These are phyloP conservation scores for Penicillium nordicum DNA, from an alignment of 2,329 filamentous ascomycete species.

Conservation along the genomic window DNA sequence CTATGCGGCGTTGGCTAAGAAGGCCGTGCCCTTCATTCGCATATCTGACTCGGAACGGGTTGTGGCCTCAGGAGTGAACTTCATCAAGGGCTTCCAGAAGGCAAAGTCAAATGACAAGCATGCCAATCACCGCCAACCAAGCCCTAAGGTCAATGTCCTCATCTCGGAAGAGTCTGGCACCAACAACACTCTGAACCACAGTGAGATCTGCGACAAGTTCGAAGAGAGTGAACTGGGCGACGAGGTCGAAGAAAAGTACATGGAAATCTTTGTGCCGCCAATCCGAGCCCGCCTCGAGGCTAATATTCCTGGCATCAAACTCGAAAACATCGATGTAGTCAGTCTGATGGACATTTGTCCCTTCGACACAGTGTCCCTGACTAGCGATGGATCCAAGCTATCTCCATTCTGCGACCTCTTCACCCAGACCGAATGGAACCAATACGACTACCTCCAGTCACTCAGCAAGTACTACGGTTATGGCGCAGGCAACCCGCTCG, in stretches of 20 bases:
- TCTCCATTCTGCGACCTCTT: conserved; percentile 78
- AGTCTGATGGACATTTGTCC: conserved; percentile 86
- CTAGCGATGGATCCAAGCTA: conserved; percentile 49
- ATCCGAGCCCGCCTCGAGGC: conserved; percentile 68
- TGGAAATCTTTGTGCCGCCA: conserved; percentile 60
- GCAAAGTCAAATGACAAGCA: conserved; percentile 47
- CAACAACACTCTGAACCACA: conserved; percentile 82
- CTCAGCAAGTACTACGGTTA: conserved; percentile 84
- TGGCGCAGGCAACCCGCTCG: conserved; percentile 71
- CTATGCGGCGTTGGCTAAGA: conserved; percentile 61
- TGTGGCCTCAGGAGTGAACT: conserved; percentile 70
- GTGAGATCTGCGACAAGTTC: conserved; percentile 63
- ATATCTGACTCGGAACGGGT: conserved; percentile 68
- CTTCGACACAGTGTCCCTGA: conserved; percentile 69
- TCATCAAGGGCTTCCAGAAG: conserved; percentile 68
- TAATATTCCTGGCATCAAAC: conserved; percentile 64
- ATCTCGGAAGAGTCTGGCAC: conserved; percentile 59
- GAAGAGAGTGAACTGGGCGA: conserved; percentile 51
- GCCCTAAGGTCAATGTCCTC: conserved; percentile 62
- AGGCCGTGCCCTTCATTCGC: conserved; percentile 66
- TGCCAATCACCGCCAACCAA: conserved; percentile 44
- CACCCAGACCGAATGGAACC: conserved; percentile 66
- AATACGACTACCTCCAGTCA: conserved; percentile 77
- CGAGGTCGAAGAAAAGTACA: conserved; percentile 57
- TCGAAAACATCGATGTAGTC: conserved; percentile 62